These are phyloP conservation scores for Physocladia obscura DNA, from an alignment of 192 early-diverging fungal species.

Conservation along the genomic window DNA sequence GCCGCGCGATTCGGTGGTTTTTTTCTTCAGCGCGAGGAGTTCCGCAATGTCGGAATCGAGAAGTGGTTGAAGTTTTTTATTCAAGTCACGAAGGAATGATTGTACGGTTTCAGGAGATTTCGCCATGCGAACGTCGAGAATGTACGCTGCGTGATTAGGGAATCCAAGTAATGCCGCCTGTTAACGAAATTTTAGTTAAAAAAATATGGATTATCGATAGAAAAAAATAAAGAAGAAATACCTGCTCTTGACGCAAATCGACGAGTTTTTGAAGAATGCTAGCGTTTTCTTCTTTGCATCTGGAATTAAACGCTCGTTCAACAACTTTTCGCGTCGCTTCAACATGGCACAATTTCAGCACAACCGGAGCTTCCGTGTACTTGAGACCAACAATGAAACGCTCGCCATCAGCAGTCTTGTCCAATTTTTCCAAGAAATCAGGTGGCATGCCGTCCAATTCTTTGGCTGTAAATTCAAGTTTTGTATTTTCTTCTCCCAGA, in stretches of 20 bases:
- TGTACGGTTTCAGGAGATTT: conserved; percentile 59
- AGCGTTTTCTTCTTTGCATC: conserved; percentile 5
- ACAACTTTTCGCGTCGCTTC: background rate
- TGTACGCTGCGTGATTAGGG: conserved; percentile 67
- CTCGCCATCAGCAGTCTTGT: conserved; percentile 60
- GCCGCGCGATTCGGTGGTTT: conserved; percentile 43
- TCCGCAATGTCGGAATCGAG: conserved; percentile 59
- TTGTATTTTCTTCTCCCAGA: conserved; percentile 62
- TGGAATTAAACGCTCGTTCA: conserved; percentile 11
- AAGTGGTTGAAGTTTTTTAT: conserved; percentile 54
- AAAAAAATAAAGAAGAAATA: background rate
- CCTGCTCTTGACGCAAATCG: conserved; percentile 11
- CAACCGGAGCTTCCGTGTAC: conserved; percentile 56
- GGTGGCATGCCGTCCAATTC: conserved; percentile 75
- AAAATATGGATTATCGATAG: background rate
- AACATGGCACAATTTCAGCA: conserved; percentile 13
- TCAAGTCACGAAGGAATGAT: conserved; percentile 67
- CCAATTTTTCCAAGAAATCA: conserved; percentile 65
- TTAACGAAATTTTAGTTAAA: background rate
- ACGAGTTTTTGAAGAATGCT: conserved; percentile 18
- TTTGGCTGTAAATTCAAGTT: conserved; percentile 50
- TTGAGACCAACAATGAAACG: conserved; percentile 73
- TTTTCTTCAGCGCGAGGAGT: conserved; percentile 66
- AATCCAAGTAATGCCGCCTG: conserved; percentile 65
- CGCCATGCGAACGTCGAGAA: conserved; percentile 82